Base-by-base conservation (phyloP, 2,329 filamentous ascomycete species). In the Incumbomyces delicatus region DNA sequence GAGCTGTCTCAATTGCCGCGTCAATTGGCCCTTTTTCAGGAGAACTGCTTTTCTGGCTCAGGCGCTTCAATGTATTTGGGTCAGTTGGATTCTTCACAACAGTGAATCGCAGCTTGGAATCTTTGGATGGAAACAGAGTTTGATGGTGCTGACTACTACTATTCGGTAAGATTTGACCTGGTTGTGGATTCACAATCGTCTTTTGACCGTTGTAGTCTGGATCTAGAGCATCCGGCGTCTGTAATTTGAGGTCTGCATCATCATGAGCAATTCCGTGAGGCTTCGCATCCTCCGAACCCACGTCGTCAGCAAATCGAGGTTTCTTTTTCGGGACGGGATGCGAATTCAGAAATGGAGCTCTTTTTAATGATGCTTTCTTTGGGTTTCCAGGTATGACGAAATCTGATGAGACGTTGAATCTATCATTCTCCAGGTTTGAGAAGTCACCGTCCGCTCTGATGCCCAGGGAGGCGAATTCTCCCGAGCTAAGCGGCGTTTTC, bases 21-120 rank as follows among this genome's bases (percentile, higher is more conserved):
- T 11, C 27, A 11, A 20, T n/a, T 17, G 6, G 20, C 27, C 42
- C 42, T 30, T 41, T 47, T 14, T 72, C 72, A 33, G 78, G 77
- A 31, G 75, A 75, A 43, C 63, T 66, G 46, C 73, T 77, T 39
- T 73, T 71, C 61, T 90, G 85, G 57, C 83, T 87, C 27, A 87
- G 67, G 37, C 81, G 77, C 38, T 79, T 55, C 22, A 73, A 69
- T 0, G 82, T 85, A 49, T 71, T 72, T 4, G 77, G 74, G 55
- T 86, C 78, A 55, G 80, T 74, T 1, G 81, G 76, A 55, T 90
- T 79, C 64, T 94, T 94, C 17, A 90, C 85, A 11, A 88, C 76
- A 1, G 83, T 76, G 57, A 87, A 94, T 22, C 73, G 74, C 20
- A 87, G 67, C 17, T 69, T 72, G 51, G 71, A 58, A 53, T 66